Evolutionary conservation across 805 yeast species (phyloP), one percentile per base, ranked within the genome.

Genomic region (Lipomyces starkeyi): DNA sequence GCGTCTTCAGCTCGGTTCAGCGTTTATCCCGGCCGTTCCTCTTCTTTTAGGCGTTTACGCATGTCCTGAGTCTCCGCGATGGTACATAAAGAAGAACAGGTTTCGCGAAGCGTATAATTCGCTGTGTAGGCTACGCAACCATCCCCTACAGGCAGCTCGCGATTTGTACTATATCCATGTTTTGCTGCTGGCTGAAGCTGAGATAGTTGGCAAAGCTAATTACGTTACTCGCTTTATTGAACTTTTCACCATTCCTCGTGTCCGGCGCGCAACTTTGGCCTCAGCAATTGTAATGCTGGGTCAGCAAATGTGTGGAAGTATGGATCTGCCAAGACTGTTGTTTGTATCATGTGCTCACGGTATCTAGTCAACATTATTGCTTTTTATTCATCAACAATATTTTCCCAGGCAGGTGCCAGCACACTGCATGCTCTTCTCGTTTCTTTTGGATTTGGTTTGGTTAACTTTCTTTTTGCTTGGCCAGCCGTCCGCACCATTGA

Each of bases 401-500:
- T 91, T 79, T 77, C 83, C 27, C 83, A 87, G 65, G 86, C 93
- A 29, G 90, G 89, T 57, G 87, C 84, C 68, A 82, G n/a, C n/a
- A n/a, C n/a, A n/a, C n/a, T 85, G 70, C 82, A 85, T 66, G 88
- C 97, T 0, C 79, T 91, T 75, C 80, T 89, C 73, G 96, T 96
- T 0, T 90, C 96, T 0, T 85, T 93, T 87, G 97, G 97, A 1
- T 91, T 89, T 73, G 97, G 97, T 76, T 85, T 88, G 83, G 79
- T 91, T 73, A 91, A 91, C 79, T 90, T 90, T 77, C 78, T 89
- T 13, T 91, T 91, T 80, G 95, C 97, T 8, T 77, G 91, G 55
- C 97, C 97, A 1, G 96, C 97, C 0, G 84, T 91, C 72, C 86
- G 84, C 78, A 86, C 93, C 59, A 91, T 91, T 75, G 97, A 91